Percentiles rank a stretch among this genome's conserved stretches.
phyloP scores from a whole-genome alignment of 2,329 filamentous ascomycete genomes.

The Coniella vitis region DNA sequence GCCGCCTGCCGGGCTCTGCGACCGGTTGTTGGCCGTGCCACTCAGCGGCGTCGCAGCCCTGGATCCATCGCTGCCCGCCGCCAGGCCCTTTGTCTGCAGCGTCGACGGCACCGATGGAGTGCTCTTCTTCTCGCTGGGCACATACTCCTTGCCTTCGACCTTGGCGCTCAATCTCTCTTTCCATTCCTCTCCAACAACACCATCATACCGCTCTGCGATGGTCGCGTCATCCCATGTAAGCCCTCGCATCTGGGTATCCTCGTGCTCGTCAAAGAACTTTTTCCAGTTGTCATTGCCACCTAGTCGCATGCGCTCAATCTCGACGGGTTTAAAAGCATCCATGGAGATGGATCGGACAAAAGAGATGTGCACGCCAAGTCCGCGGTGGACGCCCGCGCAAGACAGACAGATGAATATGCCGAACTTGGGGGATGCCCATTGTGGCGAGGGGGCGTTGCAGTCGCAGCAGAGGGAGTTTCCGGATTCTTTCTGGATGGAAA shows the following conservation, averaged over 20 bases:
- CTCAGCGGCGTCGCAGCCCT: conserved; percentile 25
- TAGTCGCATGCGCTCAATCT: conserved; percentile 88
- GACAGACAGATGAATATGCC: conserved; percentile 97
- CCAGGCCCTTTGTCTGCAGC: conserved; percentile 4
- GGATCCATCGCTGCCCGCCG: conserved; percentile 8
- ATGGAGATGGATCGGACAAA: conserved; percentile 97
- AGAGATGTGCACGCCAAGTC: conserved; percentile 94
- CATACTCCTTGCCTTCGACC: conserved; percentile 82
- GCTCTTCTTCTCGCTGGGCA: conserved; percentile 57
- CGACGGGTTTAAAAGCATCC: conserved; percentile 92
- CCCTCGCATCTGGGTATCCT: conserved; percentile 58
- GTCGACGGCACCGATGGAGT: conserved; percentile 18
- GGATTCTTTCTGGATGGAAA: conserved; percentile 83
- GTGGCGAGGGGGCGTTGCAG: conserved; percentile 88
- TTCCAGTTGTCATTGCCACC: conserved; percentile 88
- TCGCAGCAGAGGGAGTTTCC: conserved; percentile 90
- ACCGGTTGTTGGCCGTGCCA: conserved; percentile 33
- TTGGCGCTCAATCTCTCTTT: conserved; percentile 84
- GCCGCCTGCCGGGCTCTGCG: conserved; percentile 30
- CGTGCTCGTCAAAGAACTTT: conserved; percentile 73
- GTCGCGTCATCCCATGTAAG: conserved; percentile 78
- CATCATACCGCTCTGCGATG: conserved; percentile 84
- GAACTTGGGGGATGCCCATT: conserved; percentile 98
- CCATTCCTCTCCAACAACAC: conserved; percentile 88
- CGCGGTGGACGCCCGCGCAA: conserved; percentile 90